Conservation (phyloP, 345 rosid species). For the Microthlaspi erraticum region DNA sequence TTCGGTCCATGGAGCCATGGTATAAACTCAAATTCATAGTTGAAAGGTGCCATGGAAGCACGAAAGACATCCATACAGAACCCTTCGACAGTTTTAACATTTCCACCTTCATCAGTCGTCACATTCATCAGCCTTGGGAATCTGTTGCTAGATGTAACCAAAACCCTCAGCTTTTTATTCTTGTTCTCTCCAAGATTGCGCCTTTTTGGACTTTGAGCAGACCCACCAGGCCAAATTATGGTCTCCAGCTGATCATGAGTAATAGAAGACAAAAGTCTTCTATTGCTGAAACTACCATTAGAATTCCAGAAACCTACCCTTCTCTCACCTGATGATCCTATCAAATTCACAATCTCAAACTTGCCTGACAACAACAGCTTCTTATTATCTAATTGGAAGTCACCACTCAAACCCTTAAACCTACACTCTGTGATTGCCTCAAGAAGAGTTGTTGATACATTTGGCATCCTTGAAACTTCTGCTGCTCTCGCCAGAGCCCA, state of each 20-base stretch:
- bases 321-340: constrained; percentile 40
- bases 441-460: constrained; percentile 34
- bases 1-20: constrained; percentile 29
- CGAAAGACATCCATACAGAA: constrained; percentile 40
- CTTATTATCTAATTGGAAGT: constrained; percentile 29
- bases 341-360: constrained; percentile 49
- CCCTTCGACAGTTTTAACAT: background rate
- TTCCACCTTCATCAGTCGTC: constrained; percentile 25
- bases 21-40: constrained; percentile 38
- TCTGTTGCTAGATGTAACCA: constrained; percentile 44
- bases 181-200: background rate
- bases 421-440: constrained; percentile 31
- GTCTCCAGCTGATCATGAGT: constrained; percentile 29
- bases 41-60: constrained; percentile 28
- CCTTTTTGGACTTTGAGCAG: constrained; percentile 34
- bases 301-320: constrained; percentile 45
- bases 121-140: constrained; percentile 37
- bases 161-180: constrained; percentile 41
- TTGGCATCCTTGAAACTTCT: constrained; percentile 19
- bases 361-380: constrained; percentile 24
- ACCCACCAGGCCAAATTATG: constrained; percentile 51
- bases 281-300: constrained; percentile 35
- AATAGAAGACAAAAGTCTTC: constrained; percentile 21
- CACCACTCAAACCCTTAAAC: constrained; percentile 48
- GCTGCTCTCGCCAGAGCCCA: constrained; percentile 43